These are phyloP conservation scores for Ophiostoma tasmaniense DNA, from an alignment of 2,329 filamentous ascomycete genomes.

Conservation along the genomic window DNA sequence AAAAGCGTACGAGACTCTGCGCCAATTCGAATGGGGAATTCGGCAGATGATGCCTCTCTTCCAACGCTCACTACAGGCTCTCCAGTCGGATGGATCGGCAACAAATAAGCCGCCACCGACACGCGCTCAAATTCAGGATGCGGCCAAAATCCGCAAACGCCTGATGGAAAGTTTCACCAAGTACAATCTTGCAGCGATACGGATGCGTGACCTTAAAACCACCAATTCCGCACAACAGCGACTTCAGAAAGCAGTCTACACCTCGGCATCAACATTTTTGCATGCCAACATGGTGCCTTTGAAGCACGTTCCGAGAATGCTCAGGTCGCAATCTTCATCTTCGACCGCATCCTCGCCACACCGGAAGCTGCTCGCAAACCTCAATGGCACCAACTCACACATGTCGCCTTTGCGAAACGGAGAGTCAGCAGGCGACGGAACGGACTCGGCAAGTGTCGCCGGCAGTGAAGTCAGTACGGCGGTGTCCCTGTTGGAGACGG, in stretches of 20 bases:
- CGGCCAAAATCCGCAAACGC: conserved; percentile 79
- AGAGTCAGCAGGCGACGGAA: conserved; percentile 34
- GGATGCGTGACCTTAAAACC: conserved; percentile 71
- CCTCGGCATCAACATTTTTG: conserved; percentile 72
- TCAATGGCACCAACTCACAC: conserved; percentile 20
- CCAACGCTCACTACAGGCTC: conserved; percentile 61
- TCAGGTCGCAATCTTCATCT: conserved; percentile 35
- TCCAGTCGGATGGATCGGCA: conserved; percentile 47
- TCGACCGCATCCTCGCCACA: conserved; percentile 20
- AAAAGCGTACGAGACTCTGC: conserved; percentile 71
- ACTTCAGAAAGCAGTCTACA: conserved; percentile 74
- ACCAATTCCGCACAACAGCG: conserved; percentile 62
- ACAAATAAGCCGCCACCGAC: conserved; percentile 37
- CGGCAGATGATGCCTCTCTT: conserved; percentile 73
- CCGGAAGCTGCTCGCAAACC: conserved; percentile 25
- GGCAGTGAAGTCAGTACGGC: conserved; percentile 44
- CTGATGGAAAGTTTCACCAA: conserved; percentile 84
- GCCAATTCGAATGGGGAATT: conserved; percentile 84
- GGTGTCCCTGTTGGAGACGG: conserved; percentile 58
- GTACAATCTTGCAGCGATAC: conserved; percentile 72
- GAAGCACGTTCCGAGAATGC: conserved; percentile 61
- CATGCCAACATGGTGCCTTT: conserved; percentile 87
- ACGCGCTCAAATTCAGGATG: conserved; percentile 68
- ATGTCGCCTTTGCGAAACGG: conserved; percentile 40
- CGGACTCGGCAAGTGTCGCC: conserved; percentile 42